Evolutionary conservation across 257 asterid species (phyloP).

Genomic region (Marsdenia floribunda): DNA sequence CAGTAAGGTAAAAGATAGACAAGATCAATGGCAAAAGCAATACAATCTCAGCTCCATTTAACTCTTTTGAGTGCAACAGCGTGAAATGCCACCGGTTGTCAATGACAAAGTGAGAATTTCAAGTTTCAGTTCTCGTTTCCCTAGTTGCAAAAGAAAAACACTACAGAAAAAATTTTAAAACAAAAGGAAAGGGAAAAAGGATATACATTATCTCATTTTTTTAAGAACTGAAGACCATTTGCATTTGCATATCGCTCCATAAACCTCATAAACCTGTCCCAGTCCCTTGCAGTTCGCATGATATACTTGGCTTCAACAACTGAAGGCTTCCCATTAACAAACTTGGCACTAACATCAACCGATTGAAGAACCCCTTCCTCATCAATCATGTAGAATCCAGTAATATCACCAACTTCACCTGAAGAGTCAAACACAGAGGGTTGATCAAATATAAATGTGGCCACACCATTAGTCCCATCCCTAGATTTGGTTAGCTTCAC

Average conservation of each 20-base stretch:
- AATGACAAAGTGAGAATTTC: constrained; percentile 7
- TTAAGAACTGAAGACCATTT: constrained; percentile 66
- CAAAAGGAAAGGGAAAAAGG: constrained; percentile 11
- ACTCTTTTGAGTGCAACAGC: neutral
- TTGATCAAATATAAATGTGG: constrained; percentile 66
- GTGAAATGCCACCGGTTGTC: neutral
- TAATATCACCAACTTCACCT: constrained; percentile 78
- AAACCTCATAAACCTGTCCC: constrained; percentile 99
- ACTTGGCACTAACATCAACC: constrained; percentile 83
- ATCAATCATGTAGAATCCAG: constrained; percentile 92
- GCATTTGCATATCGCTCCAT: constrained; percentile 84
- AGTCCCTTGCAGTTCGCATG: constrained; percentile 73
- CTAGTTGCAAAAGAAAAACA: constrained; percentile 25
- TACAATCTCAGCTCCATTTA: neutral
- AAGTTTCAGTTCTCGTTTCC: constrained; percentile 20
- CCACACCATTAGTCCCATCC: constrained; percentile 91
- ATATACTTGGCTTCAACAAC: constrained; percentile 85
- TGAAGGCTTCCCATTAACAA: constrained; percentile 90
- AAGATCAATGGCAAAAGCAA: neutral
- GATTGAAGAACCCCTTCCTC: constrained; percentile 89
- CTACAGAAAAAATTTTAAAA: constrained; percentile 18
- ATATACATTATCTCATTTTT: constrained; percentile 43
- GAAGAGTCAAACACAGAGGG: constrained; percentile 95
- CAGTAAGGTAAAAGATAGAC: neutral
- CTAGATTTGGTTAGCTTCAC: constrained; percentile 86